phyloP scores from a whole-genome alignment of 2,329 filamentous ascomycete species.

The Sclerotinia glacialis region DNA sequence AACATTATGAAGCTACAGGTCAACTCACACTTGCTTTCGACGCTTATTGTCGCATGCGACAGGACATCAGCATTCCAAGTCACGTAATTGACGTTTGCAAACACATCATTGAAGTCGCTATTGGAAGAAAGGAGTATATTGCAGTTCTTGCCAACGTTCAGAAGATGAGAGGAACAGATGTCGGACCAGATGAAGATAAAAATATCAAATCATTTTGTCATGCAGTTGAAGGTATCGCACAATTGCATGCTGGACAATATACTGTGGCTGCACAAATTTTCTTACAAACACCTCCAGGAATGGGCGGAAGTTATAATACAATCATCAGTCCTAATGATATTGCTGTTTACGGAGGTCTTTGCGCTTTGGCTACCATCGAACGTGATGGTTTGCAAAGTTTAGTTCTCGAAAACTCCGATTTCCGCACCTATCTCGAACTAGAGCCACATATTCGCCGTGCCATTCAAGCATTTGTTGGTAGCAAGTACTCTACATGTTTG shows the following conservation, averaged over 20 bases:
- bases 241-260: conserved; percentile 56
- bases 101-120: conserved; percentile 70
- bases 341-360: conserved; percentile 85
- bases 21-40: conserved; percentile 71
- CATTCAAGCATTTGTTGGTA: conserved; percentile 83
- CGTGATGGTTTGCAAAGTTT: conserved; percentile 68
- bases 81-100: conserved; percentile 82
- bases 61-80: conserved; percentile 78
- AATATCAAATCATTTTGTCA: conserved; percentile 51
- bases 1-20: conserved; percentile 76
- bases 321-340: conserved; percentile 82
- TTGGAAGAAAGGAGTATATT: conserved; percentile 77
- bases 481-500: conserved; percentile 83
- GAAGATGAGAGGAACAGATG: conserved; percentile 59
- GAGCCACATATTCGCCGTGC: conserved; percentile 94
- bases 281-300: conserved; percentile 41
- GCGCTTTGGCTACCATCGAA: conserved; percentile 86
- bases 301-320: conserved; percentile 60
- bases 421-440: conserved; percentile 84
- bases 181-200: conserved; percentile 46
- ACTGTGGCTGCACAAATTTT: conserved; percentile 70
- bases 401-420: conserved; percentile 76
- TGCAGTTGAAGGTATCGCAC: conserved; percentile 59
- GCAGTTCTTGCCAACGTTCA: conserved; percentile 61
- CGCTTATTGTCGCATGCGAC: conserved; percentile 81